A percentile compares a stretch with the other conserved stretches of the same genome.
Conservation (phyloP, 768 basidiomycete genomes). For the Rubroboletus pulcherrimus region DNA sequence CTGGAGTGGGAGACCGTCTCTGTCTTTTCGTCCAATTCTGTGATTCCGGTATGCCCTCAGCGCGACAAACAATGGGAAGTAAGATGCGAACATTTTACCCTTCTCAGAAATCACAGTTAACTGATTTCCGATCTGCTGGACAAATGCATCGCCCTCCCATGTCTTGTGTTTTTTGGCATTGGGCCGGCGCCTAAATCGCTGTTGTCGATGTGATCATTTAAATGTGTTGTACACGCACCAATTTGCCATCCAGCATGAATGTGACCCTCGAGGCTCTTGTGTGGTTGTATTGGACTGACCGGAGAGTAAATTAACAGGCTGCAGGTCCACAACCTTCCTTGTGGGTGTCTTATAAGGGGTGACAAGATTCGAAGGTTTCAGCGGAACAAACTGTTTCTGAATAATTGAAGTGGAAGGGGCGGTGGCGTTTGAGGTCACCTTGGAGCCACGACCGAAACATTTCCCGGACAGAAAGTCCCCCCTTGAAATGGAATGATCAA, state of each 20-base stretch:
- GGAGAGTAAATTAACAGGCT: slow-evolving; percentile 37
- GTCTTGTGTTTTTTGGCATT: slow-evolving; percentile 76
- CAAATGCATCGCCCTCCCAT: slow-evolving; percentile 79
- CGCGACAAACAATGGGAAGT: neutral
- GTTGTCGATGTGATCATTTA: slow-evolving; percentile 2
- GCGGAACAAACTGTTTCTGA: slow-evolving; percentile 30
- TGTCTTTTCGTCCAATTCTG: slow-evolving; percentile 60
- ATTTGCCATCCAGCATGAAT: slow-evolving; percentile 62
- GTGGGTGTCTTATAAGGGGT: slow-evolving; percentile 22
- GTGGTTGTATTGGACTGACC: slow-evolving; percentile 8
- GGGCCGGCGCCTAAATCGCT: slow-evolving; percentile 57
- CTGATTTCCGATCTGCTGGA: slow-evolving; percentile 48
- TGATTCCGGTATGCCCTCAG: slow-evolving; percentile 8
- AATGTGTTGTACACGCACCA: slow-evolving; percentile 43
- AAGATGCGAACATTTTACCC: slow-evolving; percentile 55
- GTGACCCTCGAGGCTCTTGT: slow-evolving; percentile 10
- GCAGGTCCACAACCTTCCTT: slow-evolving; percentile 36
- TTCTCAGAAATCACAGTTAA: slow-evolving; percentile 64
- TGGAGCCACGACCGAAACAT: slow-evolving; percentile 50
- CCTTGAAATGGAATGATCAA: slow-evolving; percentile 54
- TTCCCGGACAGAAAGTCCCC: slow-evolving; percentile 60
- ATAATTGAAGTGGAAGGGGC: slow-evolving; percentile 26
- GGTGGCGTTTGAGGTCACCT: slow-evolving; percentile 11
- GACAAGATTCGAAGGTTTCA: slow-evolving; percentile 28
- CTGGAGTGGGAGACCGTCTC: slow-evolving; percentile 51